A percentile compares a stretch with the other conserved stretches of the same genome.
phyloP scores from a whole-genome alignment of 2,329 filamentous ascomycete species.

The Colletotrichum chlorophyti region DNA sequence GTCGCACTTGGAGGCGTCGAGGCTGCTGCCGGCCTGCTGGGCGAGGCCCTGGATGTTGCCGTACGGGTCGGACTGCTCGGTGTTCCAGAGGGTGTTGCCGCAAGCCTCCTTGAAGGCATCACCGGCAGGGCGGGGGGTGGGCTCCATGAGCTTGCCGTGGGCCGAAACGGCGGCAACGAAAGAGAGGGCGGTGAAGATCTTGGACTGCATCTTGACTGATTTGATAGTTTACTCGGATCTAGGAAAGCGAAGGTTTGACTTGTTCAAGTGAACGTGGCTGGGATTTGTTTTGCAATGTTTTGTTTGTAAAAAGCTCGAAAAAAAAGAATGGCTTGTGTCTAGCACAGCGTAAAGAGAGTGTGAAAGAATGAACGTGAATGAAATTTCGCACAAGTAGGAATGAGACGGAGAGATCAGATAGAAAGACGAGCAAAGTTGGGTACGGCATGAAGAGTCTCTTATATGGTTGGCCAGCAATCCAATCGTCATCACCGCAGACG shows the following conservation, averaged over 20 bases:
- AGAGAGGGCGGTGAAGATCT: constrained; percentile 29
- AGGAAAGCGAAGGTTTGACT: background rate
- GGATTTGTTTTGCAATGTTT: constrained; percentile 15
- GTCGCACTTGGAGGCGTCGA: constrained; percentile 38
- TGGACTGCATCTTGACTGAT: constrained; percentile 27
- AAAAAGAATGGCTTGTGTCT: constrained; percentile 31
- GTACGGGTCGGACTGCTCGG: constrained; percentile 34
- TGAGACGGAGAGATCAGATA: constrained; percentile 20
- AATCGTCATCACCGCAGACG: background rate
- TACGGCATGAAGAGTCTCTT: background rate
- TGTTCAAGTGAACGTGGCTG: no score
- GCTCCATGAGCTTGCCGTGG: constrained; percentile 32
- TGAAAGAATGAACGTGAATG: constrained; percentile 28
- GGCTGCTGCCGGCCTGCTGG: constrained; percentile 37
- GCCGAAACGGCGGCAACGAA: constrained; percentile 30
- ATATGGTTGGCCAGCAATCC: constrained; percentile 6
- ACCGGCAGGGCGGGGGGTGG: constrained; percentile 29
- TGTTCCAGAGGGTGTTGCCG: constrained; percentile 32
- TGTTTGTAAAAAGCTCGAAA: constrained; percentile 22
- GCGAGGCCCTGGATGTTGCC: constrained; percentile 46
- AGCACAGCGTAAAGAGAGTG: constrained; percentile 29
- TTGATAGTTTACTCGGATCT: background rate
- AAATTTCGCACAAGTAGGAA: constrained; percentile 22
- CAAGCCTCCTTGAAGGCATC: constrained; percentile 33
- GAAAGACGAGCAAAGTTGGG: background rate